Evolutionary conservation across 768 basidiomycete species (phyloP).

Genomic region (Tremella fuciformis): DNA sequence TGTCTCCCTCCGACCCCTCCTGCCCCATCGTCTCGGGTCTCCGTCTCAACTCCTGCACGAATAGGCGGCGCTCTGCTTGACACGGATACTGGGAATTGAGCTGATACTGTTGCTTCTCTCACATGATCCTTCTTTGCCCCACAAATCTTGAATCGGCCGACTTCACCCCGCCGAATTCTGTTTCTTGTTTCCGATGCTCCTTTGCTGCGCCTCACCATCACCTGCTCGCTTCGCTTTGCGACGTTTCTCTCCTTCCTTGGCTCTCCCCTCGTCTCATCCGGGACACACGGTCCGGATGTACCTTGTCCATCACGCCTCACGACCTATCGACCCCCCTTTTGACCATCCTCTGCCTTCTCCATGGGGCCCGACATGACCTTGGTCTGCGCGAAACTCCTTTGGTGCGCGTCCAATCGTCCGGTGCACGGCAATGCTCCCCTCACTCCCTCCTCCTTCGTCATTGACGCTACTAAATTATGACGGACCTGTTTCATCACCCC

Average conservation of each 20-base stretch:
- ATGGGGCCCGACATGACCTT: slow-evolving; percentile 2
- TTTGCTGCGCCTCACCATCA: neutral
- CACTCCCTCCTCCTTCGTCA: slow-evolving; percentile 6
- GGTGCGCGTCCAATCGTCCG: too few species aligned
- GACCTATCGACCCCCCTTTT: slow-evolving; percentile 6
- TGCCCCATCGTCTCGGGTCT: neutral
- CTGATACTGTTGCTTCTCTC: neutral
- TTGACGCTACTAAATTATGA: too few species aligned
- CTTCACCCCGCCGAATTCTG: neutral
- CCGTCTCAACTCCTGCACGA: slow-evolving; percentile 1
- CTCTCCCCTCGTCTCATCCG: too few species aligned
- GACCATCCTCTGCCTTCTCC: slow-evolving; percentile 6
- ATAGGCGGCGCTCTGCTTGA: too few species aligned
- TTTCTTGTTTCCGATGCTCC: neutral
- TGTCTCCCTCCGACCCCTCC: slow-evolving; percentile 2
- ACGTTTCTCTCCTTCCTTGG: too few species aligned
- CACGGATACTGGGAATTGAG: too few species aligned
- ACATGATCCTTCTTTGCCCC: slow-evolving; percentile 2
- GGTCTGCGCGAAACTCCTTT: slow-evolving; percentile 3
- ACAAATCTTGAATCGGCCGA: neutral
- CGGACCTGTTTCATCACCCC: slow-evolving; percentile 1
- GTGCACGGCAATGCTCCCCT: too few species aligned
- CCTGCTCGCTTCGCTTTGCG: too few species aligned
- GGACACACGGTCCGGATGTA: too few species aligned
- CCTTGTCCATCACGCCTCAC: neutral